Conservation (phyloP, 1,139 yeast genomes). For the Protomyces pachydermus region DNA sequence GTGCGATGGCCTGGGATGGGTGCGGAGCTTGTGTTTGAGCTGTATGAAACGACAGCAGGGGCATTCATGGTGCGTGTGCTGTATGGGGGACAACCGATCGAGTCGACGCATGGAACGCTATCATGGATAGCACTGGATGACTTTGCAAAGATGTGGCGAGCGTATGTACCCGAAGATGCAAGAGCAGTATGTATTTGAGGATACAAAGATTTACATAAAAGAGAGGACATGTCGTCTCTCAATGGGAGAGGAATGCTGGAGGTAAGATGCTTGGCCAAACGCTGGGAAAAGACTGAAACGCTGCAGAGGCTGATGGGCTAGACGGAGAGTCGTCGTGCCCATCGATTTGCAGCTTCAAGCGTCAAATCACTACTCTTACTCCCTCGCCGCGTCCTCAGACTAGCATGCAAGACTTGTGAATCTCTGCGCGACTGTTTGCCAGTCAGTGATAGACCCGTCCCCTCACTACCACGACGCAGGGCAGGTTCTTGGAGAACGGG, state of each 20-base stretch:
- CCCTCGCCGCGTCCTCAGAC: background rate
- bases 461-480: background rate
- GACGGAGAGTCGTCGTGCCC: background rate
- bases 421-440: background rate
- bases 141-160: background rate
- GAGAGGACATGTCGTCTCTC: too few species aligned
- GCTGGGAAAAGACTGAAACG: too few species aligned
- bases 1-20: constrained; percentile 49
- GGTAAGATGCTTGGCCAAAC: too few species aligned
- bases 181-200: background rate
- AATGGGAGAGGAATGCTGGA: too few species aligned
- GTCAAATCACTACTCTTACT: background rate
- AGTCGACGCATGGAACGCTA: background rate
- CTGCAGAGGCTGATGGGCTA: background rate
- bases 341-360: background rate
- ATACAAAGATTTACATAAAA: background rate
- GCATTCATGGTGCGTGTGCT: constrained; percentile 39
- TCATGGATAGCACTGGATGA: background rate
- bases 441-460: too few species aligned
- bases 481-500: too few species aligned
- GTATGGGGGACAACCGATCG: constrained; percentile 38
- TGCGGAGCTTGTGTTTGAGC: constrained; percentile 42
- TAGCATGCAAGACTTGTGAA: background rate
- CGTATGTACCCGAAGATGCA: background rate
- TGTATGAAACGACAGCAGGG: constrained; percentile 37